Conservation (phyloP, 768 basidiomycete species). For the Scleroderma bovista region DNA sequence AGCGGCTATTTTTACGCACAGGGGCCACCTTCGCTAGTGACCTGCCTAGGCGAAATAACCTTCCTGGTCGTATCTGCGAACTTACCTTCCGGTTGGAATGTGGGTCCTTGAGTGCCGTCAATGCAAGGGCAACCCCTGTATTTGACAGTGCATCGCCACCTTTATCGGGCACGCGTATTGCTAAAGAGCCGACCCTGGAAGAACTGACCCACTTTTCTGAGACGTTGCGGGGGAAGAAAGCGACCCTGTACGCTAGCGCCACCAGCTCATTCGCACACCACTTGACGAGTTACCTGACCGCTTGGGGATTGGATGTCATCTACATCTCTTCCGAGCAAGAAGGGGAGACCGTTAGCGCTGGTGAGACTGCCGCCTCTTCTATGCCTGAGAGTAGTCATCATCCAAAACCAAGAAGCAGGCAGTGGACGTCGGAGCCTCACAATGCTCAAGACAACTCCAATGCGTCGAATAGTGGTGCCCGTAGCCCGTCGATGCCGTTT, state of each 20-base stretch:
- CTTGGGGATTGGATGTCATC: conserved; percentile 93
- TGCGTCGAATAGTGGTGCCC: conserved; percentile 16
- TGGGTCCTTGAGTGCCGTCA: conserved; percentile 43
- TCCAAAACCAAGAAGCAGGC: conserved; percentile 13
- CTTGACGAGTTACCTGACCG: conserved; percentile 85
- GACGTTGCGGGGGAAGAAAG: conserved; percentile 76
- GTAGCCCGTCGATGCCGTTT: conserved; percentile 46
- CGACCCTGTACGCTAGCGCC: conserved; percentile 79
- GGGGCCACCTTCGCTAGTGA: conserved; percentile 39
- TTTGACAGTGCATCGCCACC: conserved; percentile 45
- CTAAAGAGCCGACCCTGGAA: conserved; percentile 72
- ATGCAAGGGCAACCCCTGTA: conserved; percentile 34
- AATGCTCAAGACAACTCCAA: conserved; percentile 15
- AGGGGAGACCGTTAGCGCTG: conserved; percentile 28
- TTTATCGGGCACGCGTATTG: conserved; percentile 43
- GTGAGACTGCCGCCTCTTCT: neutral
- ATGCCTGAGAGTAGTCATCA: conserved; percentile 1
- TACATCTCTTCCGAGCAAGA: conserved; percentile 64
- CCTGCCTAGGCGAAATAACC: conserved; percentile 37
- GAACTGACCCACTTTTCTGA: conserved; percentile 79
- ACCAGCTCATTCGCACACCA: conserved; percentile 88
- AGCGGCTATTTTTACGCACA: conserved; percentile 54
- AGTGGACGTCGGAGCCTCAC: conserved; percentile 16
- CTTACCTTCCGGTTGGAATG: conserved; percentile 59
- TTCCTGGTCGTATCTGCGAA: conserved; percentile 56